A percentile compares a stretch with the other conserved stretches of the same genome.
phyloP scores from a whole-genome alignment of 148 eudicot species.

The Limonium bicolor region DNA sequence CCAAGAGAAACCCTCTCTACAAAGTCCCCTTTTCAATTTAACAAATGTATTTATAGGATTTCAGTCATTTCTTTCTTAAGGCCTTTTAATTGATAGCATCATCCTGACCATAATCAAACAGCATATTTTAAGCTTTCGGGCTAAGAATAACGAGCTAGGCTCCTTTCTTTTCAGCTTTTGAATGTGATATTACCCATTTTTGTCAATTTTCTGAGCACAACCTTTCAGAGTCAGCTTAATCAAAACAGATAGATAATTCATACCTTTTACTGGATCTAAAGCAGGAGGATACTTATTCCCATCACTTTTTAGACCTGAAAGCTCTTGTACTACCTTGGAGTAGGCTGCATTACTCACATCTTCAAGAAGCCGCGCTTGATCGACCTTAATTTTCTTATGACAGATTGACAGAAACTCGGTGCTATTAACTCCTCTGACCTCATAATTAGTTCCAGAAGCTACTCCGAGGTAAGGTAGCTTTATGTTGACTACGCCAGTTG shows the following conservation, averaged over 20 bases:
- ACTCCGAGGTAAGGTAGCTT: constrained; percentile 64
- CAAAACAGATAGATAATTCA: constrained; percentile 1
- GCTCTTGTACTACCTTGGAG: constrained; percentile 67
- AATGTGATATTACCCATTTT: neutral
- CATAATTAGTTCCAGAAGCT: constrained; percentile 67
- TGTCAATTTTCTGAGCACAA: neutral
- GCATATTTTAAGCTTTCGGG: too few species aligned
- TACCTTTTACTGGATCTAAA: constrained; percentile 81
- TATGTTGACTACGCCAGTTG: constrained; percentile 52
- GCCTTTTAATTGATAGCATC: too few species aligned
- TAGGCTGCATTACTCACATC: constrained; percentile 60
- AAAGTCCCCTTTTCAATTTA: too few species aligned
- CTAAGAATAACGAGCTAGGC: too few species aligned
- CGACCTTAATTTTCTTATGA: constrained; percentile 44
- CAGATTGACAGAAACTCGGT: constrained; percentile 72
- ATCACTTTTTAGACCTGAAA: constrained; percentile 38
- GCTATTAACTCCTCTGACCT: constrained; percentile 64
- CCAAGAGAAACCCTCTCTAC: too few species aligned
- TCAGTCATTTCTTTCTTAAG: too few species aligned
- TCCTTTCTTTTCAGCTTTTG: too few species aligned
- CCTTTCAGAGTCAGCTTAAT: neutral
- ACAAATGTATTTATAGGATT: too few species aligned
- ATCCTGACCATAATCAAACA: too few species aligned
- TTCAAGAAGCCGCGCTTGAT: constrained; percentile 84
- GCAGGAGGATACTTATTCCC: constrained; percentile 87